Conservation (phyloP, 331 rosid genomes). For the Quercus lobata region DNA sequence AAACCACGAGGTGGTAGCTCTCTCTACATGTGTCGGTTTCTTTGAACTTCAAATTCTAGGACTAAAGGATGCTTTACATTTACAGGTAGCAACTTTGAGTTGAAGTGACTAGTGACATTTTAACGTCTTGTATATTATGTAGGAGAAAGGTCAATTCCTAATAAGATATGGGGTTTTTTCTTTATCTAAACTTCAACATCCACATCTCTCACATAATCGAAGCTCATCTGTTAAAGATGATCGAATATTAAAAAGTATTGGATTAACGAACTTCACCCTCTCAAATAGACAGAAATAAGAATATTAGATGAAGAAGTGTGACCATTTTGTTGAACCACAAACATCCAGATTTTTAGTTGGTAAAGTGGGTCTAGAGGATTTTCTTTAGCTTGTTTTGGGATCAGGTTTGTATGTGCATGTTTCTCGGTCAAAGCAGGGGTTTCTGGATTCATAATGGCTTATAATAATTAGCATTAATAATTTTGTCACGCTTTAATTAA, state of each 20-base stretch:
- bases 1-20: background rate
- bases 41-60: background rate
- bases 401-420: too few species aligned
- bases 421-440: background rate
- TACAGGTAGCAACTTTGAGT: background rate
- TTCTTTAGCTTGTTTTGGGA: too few species aligned
- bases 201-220: too few species aligned
- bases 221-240: too few species aligned
- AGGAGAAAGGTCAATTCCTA: background rate
- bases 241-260: too few species aligned
- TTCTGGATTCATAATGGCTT: background rate
- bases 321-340: background rate
- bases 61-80: background rate
- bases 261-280: too few species aligned
- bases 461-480: slow-evolving; percentile 26
- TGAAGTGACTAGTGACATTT: background rate
- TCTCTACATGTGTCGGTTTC: background rate
- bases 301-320: background rate
- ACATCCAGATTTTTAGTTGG: too few species aligned
- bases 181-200: too few species aligned
- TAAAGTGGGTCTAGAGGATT: too few species aligned
- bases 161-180: too few species aligned
- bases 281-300: background rate
- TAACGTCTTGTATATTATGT: background rate
- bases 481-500: slow-evolving; percentile 15